phyloP scores from a whole-genome alignment of 2,329 filamentous ascomycete species.

The Trichoderma breve region DNA sequence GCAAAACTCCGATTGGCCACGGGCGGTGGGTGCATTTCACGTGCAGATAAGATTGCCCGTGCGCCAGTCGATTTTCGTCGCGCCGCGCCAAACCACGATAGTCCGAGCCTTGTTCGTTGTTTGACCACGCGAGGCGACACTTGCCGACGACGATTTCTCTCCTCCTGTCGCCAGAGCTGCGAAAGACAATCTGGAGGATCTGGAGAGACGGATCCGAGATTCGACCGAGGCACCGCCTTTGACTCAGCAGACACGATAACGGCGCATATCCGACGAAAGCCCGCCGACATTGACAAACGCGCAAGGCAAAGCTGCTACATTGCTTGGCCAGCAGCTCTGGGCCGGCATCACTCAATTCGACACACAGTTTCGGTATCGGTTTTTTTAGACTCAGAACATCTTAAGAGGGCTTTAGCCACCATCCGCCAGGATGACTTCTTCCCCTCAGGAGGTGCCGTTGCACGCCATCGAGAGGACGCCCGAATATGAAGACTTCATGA shows the following conservation, averaged over 20 bases:
- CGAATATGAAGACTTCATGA: constrained; percentile 78
- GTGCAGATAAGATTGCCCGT: constrained; percentile 23
- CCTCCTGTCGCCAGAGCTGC: not conserved
- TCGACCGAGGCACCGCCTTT: not conserved
- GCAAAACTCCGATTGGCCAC: constrained; percentile 30
- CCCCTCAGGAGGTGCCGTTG: constrained; percentile 38
- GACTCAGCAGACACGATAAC: not conserved
- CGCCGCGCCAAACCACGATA: constrained; percentile 24
- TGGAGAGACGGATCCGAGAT: not conserved
- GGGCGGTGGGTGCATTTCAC: constrained; percentile 4
- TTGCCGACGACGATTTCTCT: not conserved
- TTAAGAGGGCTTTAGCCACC: not conserved
- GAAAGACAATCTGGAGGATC: not conserved
- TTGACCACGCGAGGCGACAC: not conserved
- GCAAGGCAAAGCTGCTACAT: not conserved
- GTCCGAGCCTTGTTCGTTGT: constrained; percentile 1
- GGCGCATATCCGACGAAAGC: not conserved
- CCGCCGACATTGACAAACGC: not conserved
- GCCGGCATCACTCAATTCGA: not conserved
- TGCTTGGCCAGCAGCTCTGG: not conserved
- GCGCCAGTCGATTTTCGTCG: constrained; percentile 24
- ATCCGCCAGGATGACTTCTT: constrained; percentile 8
- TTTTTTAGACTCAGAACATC: not conserved
- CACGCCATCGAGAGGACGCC: constrained; percentile 57
- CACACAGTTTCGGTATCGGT: not conserved